phyloP scores from a whole-genome alignment of 2,329 filamentous ascomycete genomes.

The Pseudomassariella vexata region DNA sequence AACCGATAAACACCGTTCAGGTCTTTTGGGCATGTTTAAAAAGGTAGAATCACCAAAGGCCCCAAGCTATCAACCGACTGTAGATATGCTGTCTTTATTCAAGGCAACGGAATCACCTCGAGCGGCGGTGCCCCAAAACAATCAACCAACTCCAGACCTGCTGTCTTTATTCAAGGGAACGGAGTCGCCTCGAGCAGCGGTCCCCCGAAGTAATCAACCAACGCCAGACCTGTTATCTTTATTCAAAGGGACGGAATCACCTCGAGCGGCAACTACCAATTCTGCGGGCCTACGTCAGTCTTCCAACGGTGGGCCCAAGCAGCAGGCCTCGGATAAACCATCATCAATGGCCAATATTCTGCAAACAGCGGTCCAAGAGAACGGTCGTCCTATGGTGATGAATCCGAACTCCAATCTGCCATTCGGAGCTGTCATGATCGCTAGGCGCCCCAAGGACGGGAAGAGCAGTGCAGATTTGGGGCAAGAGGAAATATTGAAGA shows the following conservation, averaged over 20 bases:
- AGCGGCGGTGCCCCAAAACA: too few species aligned
- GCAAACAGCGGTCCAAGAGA: slow-evolving; percentile 20
- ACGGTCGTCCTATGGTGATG: slow-evolving; percentile 24
- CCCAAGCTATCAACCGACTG: slow-evolving; percentile 4
- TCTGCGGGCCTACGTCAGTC: neutral
- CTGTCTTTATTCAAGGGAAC: too few species aligned
- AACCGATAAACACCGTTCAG: slow-evolving; percentile 38
- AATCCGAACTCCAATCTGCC: slow-evolving; percentile 32
- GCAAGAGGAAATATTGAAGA: slow-evolving; percentile 9
- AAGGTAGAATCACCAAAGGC: slow-evolving; percentile 21
- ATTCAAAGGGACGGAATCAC: too few species aligned
- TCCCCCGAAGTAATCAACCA: too few species aligned
- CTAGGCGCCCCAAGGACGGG: slow-evolving; percentile 26
- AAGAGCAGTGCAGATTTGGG: slow-evolving; percentile 12
- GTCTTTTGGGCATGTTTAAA: slow-evolving; percentile 51
- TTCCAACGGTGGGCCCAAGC: neutral
- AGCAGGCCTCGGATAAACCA: slow-evolving; percentile 4
- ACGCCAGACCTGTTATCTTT: too few species aligned
- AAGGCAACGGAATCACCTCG: too few species aligned
- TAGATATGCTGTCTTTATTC: too few species aligned
- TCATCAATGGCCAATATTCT: slow-evolving; percentile 19
- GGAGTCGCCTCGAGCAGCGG: too few species aligned
- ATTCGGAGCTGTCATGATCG: slow-evolving; percentile 31
- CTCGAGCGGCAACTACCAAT: too few species aligned
- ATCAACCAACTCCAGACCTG: neutral